Base-by-base conservation (phyloP, 192 early-diverging fungal genomes). In the Linnemannia exigua region DNA sequence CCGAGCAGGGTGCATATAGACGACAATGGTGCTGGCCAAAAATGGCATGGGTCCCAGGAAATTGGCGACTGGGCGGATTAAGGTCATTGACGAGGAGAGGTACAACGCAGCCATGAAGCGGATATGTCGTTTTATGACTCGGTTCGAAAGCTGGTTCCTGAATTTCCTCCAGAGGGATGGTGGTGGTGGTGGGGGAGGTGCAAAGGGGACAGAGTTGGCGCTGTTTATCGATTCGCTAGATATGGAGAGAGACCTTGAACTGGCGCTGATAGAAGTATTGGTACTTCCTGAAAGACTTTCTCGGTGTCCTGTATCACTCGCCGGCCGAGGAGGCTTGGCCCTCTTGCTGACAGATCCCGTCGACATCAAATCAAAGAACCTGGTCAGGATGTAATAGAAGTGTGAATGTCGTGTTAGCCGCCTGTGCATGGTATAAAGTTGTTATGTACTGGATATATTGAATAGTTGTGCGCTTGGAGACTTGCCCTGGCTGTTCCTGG, bases 1-100 rank as follows among this genome's bases (percentile, higher is more conserved):
- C 68, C 89, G 63, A 6, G 79, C 89, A 2, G 89, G 89, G 33
- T 89, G 89, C 25, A 82, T 86, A 54, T 88, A 88, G 31, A 89
- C 72, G 7, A 84, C 69, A 5, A 79, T 82, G 4, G 77, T 79
- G 16, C 72, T 76, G 33, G 74, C 46, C 38, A 89, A 54, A 44
- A 51, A 88, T 0, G 85, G 58, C 0, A 58, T 52, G 3, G 77
- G 84, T 0, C 85, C 88, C 6, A 90, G 8, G 25, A 48, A 74
- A 11, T 72, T 22, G 9, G 38, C 38, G 9, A 88, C 36, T 11
- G 71, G 72, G 14, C 33, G 52, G 52, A 89, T 84, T 33, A 88
- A 67, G 46, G 80, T 81, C 12, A 90, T 46, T 1, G 82, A 33
- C 0, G 84, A 76, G 17, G 80, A 74, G 2, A 88, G 61, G 47